Evolutionary conservation across 1,284 basidiomycete species (phyloP), one percentile per base, ranked within the genome.

Genomic region (Schizophyllum commune): DNA sequence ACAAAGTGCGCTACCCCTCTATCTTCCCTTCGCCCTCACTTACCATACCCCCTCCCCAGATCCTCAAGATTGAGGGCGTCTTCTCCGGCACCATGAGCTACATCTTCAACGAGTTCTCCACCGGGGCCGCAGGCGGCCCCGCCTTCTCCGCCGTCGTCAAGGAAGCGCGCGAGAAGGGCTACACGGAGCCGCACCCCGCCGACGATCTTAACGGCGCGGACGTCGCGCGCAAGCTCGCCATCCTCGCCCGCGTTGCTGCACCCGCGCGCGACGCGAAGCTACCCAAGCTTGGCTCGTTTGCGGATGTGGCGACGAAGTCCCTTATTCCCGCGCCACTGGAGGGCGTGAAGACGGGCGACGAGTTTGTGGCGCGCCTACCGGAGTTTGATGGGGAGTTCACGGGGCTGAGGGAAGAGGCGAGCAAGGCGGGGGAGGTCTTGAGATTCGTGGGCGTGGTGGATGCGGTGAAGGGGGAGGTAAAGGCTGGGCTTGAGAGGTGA

Each of bases 21-120:
- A 8, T 52, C 19, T n/a, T 19, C 34, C 9, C 34, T 6, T 9
- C 32, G 27, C 11, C 32, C 21, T 58, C 5, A 39, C 53, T 32
- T 39, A 20, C 20, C 13, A 39, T 63, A 34, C 32, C 57, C 17
- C 55, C 57, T 27, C 15, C 61, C 17, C 63, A 92, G 90, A 76
- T 92, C 63, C 75, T 78, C 63, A 91, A 88, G 75, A 89, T 92
- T 65, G 91, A 92, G 73, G 90, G 90, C 52, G 93, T 96, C 52
- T 89, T 96, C 74, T 94, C 91, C 7, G 96, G 96, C 3, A 99
- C 96, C 0, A 86, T 99, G 79, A 94, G 91, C 71, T 99, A 99
- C 79, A 98, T 99, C 76, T 99, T 99, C 83, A 99, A 99, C 77
- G 89, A 95, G 67, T 99, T 95, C 73, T 94, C 91, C 4, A 85